Evolutionary conservation across 768 basidiomycete species (phyloP), one percentile per base, ranked within the genome.

Genomic region (Infundibulicybe gibba): DNA sequence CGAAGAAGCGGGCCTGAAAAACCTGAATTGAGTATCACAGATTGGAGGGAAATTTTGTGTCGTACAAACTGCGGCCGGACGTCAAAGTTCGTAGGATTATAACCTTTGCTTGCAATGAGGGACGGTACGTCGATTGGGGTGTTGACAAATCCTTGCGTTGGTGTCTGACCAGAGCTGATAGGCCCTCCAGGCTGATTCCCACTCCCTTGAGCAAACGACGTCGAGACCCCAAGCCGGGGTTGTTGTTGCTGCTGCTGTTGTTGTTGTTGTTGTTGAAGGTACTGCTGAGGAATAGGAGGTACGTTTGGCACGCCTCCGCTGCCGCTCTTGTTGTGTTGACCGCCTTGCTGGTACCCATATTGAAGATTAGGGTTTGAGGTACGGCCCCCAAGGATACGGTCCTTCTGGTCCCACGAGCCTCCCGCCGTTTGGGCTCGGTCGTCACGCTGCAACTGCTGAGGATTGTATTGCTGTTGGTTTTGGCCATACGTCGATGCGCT

Each of bases 81-180:
- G 56, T 97, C 92, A 57, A 97, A 95, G 44, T 77, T 80, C 13
- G 78, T 66, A 10, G 94, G 94, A 54, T 97, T 97, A 63, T 97
- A 97, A 14, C 93, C 93, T 66, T 95, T 95, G 35, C 78, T 75
- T 3, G 87, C 81, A 54, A 93, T 84, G 48, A 97, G 71, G n/a
- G 84, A 76, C 14, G 87, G 88, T 17, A 95, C 82, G 61, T 95
- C 94, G 52, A 94, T 78, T 2, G 91, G 88, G 5, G 87, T 79
- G 44, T 65, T 75, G 44, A 81, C 55, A 58, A 83, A 75, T 17
- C 70, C 71, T 48, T 71, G 63, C 3, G 69, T 60, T 25, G 68
- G 63, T 10, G 67, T 65, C 55, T 78, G 78, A n/a, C 66, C 69
- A 21, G 65, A 54, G 25, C 54, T 49, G 33, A 41, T 54, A 47